phyloP scores from a whole-genome alignment of 2,329 filamentous ascomycete genomes.

The Diplodia scrobiculata region DNA sequence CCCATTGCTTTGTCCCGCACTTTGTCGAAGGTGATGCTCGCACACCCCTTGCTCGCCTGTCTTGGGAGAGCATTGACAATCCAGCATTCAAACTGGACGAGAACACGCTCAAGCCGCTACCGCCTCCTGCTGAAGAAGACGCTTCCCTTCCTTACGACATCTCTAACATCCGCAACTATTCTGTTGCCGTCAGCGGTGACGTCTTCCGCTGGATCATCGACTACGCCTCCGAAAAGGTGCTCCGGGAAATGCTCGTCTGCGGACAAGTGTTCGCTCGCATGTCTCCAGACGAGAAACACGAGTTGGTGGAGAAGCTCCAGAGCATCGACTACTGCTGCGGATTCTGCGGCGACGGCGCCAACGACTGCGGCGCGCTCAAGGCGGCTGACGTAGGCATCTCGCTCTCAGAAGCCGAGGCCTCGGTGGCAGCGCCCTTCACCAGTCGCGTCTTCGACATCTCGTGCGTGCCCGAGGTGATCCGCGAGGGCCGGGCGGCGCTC shows the following conservation, averaged over 20 bases:
- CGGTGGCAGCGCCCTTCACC: constrained; percentile 96
- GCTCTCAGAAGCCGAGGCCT: constrained; percentile 94
- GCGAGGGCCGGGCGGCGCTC: constrained; percentile 88
- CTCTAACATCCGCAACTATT: constrained; percentile 79
- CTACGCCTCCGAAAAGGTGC: constrained; percentile 76
- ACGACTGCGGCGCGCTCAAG: constrained; percentile 95
- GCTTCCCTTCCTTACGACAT: constrained; percentile 84
- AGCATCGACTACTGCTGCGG: constrained; percentile 93
- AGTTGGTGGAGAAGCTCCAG: constrained; percentile 94
- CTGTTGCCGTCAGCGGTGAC: constrained; percentile 85
- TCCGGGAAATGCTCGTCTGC: constrained; percentile 83
- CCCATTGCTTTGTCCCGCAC: constrained; percentile 90
- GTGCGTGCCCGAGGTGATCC: constrained; percentile 88
- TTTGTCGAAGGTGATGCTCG: constrained; percentile 78
- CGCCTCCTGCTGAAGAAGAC: constrained; percentile 70
- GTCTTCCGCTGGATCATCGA: constrained; percentile 97
- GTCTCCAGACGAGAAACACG: constrained; percentile 98
- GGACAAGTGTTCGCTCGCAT: constrained; percentile 96
- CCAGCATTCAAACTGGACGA: constrained; percentile 74
- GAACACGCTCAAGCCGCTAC: constrained; percentile 75
- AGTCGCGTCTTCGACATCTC: constrained; percentile 94
- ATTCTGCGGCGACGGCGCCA: constrained; percentile 96
- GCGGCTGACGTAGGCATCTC: constrained; percentile 97
- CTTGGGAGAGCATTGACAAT: constrained; percentile 96
- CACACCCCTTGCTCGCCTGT: constrained; percentile 71